Conservation (phyloP, 2,329 filamentous ascomycete species). For the Colletotrichum sidae region DNA sequence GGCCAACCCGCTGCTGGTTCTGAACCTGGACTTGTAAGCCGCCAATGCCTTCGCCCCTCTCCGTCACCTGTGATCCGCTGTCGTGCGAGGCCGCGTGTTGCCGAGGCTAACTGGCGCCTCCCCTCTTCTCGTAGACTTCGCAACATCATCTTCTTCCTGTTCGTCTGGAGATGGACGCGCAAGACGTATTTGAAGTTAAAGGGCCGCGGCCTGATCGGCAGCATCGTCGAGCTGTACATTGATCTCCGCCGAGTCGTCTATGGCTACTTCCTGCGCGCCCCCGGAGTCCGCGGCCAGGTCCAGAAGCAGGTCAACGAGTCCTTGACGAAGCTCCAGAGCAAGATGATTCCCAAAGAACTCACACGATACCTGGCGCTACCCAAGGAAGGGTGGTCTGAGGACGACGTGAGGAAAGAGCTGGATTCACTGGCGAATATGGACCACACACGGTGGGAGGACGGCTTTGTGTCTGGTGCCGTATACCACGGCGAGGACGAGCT, state of each 20-base stretch:
- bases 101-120: constrained; percentile 16
- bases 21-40: constrained; percentile 78
- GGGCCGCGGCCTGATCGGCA: constrained; percentile 88
- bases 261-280: constrained; percentile 85
- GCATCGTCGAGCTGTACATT: constrained; percentile 78
- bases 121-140: constrained; percentile 68
- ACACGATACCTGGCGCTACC: constrained; percentile 82
- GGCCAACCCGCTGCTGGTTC: constrained; percentile 65
- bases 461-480: constrained; percentile 91
- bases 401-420: constrained; percentile 84
- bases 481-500: constrained; percentile 92
- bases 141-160: constrained; percentile 90
- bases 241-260: constrained; percentile 80
- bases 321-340: constrained; percentile 82
- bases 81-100: constrained; percentile 3
- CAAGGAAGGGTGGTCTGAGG: constrained; percentile 83
- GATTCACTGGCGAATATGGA: constrained; percentile 85
- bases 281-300: constrained; percentile 88
- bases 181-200: constrained; percentile 86
- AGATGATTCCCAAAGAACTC: constrained; percentile 81
- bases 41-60: constrained; percentile 3
- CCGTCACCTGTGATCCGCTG: neutral
- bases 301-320: constrained; percentile 86
- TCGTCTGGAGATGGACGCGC: constrained; percentile 85
- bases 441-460: constrained; percentile 97